Base-by-base conservation (phyloP, 768 basidiomycete genomes). In the Podaxis rugospora region DNA sequence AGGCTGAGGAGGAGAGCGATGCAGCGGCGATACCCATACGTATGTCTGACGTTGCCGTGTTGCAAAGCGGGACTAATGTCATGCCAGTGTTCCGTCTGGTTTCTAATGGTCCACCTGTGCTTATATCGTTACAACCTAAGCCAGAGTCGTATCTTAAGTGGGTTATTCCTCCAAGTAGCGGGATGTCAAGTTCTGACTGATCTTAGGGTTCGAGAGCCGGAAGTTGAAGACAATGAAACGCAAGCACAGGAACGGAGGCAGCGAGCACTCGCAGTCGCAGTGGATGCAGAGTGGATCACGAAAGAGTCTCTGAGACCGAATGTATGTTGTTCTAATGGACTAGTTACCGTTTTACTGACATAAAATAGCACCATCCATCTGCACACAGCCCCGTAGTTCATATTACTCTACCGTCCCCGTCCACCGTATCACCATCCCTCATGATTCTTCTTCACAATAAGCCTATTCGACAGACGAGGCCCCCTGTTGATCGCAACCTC, bases 11-110 rank as follows among this genome's bases (percentile, higher is more conserved):
- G 36, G 23, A 35, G 21, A 44, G 21, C n/a, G 50, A 51, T 21
- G 3, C 21, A 47, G 1, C 50, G 47, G 63, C 70, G 13, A 65
- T 63, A 32, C 44, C 61, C 44, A 60, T 67, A 14, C 59, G 71
- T 70, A 52, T 18, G 50, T 49, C 59, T 53, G 44, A 18, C 60
- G 27, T 23, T 57, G 6, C 32, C 60, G 57, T 62, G 52, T 25
- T 63, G 57, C 36, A 36, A 57, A 21, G 55, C 49, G 11, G 28
- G 28, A 40, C 57, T 58, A 21, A 64, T 63, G 14, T 58, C 39
- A 61, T 14, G 2, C 1, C 55, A 84, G 82, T 70, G 35, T 85
- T 85, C 63, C 79, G 82, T 14, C 76, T 85, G 21, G 63, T 85
- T 14, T 84, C 84, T 14, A 68, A 76, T 1, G 66, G 69, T 16